A percentile compares a stretch with the other conserved stretches of the same genome.
Conservation (phyloP, 2,329 filamentous ascomycete species). For the Juglanconis oblonga region DNA sequence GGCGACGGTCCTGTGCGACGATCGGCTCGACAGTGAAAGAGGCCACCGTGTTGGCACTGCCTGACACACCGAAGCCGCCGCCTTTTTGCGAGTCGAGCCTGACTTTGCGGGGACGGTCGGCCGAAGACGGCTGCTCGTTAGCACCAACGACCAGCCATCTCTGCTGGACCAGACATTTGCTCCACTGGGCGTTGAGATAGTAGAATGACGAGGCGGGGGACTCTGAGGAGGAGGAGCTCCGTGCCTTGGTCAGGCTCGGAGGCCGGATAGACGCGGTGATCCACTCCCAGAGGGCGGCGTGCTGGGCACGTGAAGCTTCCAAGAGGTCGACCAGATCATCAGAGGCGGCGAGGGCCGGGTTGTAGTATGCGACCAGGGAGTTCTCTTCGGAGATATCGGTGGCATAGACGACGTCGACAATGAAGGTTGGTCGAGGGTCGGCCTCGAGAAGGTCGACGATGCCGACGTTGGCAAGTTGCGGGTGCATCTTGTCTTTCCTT, state of each 20-base stretch:
- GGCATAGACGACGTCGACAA: conserved; percentile 23
- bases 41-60: conserved; percentile 11
- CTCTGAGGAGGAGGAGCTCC: conserved; percentile 19
- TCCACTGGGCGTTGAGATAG: conserved; percentile 31
- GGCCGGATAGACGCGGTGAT: conserved; percentile 20
- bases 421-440: conserved; percentile 36
- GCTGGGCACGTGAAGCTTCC: conserved; percentile 20
- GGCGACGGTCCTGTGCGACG: conserved; percentile 8
- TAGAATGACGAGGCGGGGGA: conserved; percentile 20
- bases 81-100: conserved; percentile 21
- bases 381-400: conserved; percentile 4
- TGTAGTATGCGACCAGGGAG: conserved; percentile 27
- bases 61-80: conserved; percentile 16
- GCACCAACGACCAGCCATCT: conserved; percentile 33
- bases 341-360: conserved; percentile 24
- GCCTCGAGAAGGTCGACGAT: conserved; percentile 37
- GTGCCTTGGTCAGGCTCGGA: conserved; percentile 10
- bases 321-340: conserved; percentile 23
- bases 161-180: conserved; percentile 28
- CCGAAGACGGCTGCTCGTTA: conserved; percentile 27
- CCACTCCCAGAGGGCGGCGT: conserved; percentile 28
- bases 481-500: conserved; percentile 12
- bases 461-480: conserved; percentile 23
- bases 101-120: conserved; percentile 21
- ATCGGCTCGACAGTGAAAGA: conserved; percentile 10